phyloP scores from a whole-genome alignment of 2,329 filamentous ascomycete genomes.

The Ceratocystis colombiana region DNA sequence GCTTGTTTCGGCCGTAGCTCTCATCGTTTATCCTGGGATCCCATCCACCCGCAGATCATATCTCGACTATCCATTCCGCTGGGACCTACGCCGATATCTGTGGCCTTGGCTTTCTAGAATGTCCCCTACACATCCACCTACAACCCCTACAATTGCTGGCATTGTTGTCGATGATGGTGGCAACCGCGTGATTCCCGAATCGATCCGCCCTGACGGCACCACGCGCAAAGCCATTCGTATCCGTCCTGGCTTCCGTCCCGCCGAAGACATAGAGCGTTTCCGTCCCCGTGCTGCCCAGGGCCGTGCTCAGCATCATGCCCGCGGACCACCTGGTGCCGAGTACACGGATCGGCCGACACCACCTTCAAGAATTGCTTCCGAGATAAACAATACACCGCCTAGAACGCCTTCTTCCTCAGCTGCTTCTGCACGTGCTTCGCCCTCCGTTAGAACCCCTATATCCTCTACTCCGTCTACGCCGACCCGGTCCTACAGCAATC shows the following conservation, averaged over 20 bases:
- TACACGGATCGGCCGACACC: background rate
- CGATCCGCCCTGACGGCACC: conserved; percentile 74
- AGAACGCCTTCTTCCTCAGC: background rate
- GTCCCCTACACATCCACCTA: background rate
- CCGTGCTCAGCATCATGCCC: conserved; percentile 37
- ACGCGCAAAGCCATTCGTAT: conserved; percentile 93
- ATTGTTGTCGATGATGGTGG: conserved; percentile 71
- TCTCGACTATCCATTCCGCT: background rate
- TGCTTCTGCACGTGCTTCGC: background rate
- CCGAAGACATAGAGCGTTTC: conserved; percentile 93
- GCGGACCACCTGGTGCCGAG: conserved; percentile 14
- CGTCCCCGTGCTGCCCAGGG: conserved; percentile 82
- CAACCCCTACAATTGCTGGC: conserved; percentile 39
- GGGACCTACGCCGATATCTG: background rate
- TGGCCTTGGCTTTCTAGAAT: background rate
- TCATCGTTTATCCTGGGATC: background rate
- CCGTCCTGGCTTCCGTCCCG: conserved; percentile 82
- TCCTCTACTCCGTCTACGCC: conserved; percentile 3
- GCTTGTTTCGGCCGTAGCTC: background rate
- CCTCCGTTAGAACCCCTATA: background rate
- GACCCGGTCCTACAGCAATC: background rate
- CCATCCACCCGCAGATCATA: background rate
- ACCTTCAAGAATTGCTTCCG: background rate
- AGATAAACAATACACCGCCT: background rate
- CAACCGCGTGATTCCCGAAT: conserved; percentile 81